Conservation (phyloP, 148 eudicot genomes). For the Camellia japonica region DNA sequence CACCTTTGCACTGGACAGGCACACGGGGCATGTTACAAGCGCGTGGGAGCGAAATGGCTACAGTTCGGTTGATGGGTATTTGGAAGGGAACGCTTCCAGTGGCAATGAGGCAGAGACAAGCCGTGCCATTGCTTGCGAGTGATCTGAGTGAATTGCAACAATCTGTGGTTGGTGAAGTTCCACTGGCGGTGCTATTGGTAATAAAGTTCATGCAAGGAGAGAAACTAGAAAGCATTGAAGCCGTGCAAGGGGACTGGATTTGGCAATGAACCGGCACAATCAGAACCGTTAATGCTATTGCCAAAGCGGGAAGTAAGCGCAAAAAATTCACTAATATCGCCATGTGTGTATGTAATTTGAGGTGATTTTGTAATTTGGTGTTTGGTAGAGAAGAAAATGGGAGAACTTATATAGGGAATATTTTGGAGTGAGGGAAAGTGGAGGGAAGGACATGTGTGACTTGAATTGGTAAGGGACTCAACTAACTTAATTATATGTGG, state of each 20-base stretch:
- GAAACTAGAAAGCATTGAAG: conserved; percentile 62
- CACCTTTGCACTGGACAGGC: conserved; percentile 88
- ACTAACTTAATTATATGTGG: conserved; percentile 44
- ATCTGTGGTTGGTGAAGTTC: conserved; percentile 53
- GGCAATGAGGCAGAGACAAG: conserved; percentile 64
- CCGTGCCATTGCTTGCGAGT: conserved; percentile 53
- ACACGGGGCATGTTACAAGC: conserved; percentile 81
- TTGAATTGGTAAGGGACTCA: conserved; percentile 50
- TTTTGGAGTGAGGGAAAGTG: conserved; percentile 16
- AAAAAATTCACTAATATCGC: no score
- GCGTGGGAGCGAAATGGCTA: conserved; percentile 71
- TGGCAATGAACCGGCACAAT: conserved; percentile 34
- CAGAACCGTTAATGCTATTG: conserved; percentile 15
- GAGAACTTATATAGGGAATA: conserved; percentile 36
- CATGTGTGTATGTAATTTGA: neutral
- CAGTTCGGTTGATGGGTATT: conserved; percentile 65
- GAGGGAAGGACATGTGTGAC: conserved; percentile 18
- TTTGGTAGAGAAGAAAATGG: conserved; percentile 9
- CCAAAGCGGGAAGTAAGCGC: conserved; percentile 12
- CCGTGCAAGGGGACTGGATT: conserved; percentile 45
- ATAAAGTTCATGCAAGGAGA: conserved; percentile 60
- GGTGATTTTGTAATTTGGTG: conserved; percentile 8
- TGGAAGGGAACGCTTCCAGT: conserved; percentile 66
- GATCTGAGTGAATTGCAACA: conserved; percentile 65
- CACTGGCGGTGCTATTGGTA: conserved; percentile 44